Evolutionary conservation across 2,329 filamentous ascomycete genomes (phyloP), one percentile per base, ranked within the genome.

Genomic region (Microsporum canis): DNA sequence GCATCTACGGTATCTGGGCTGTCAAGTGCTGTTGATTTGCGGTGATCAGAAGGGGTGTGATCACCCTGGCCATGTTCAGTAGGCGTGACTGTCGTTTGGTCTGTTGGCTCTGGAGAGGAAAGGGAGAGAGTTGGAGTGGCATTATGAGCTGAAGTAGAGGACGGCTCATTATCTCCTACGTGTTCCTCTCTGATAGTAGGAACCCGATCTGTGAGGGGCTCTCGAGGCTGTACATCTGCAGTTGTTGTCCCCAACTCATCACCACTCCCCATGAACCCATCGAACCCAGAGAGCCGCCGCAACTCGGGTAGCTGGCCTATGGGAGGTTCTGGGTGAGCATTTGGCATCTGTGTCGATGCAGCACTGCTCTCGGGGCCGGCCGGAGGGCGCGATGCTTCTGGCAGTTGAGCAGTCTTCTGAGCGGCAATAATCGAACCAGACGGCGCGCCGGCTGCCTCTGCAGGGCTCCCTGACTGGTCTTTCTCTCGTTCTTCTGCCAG

Each of bases 401-500:
- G 8, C 17, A 10, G 7, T 53, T 6, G 6, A n/a, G 49, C 29
- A 1, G 49, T 53, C 10, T 53, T 27, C 29, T 29, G n/a, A 12
- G 17, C 3, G 23, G 43, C n/a, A 17, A 5, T 7, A 3, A 7
- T 27, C 17, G 47, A 31, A 31, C 23, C 27, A 12, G 47, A 53
- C 47, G 47, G 47, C 47, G 45, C 27, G 17, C 45, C 45, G 27
- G 17, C 45, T 5, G 45, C 45, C 12, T 23, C 23, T 10, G 17
- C 45, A 43, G 39, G 17, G 39, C 14, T 43, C 39, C 39, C 39
- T 17, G 39, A 43, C 3, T n/a, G 39, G 10, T 82, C 79, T 65
- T 76, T 80, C 63, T 82, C 78, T 59, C 79, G 80, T 65, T 88
- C 87, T 65, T 89, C 86, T 59, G 83, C 83, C 71, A 87, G 79